Conservation (phyloP, 108 stramenopile species). For the Fragilariopsis cylindrus region DNA sequence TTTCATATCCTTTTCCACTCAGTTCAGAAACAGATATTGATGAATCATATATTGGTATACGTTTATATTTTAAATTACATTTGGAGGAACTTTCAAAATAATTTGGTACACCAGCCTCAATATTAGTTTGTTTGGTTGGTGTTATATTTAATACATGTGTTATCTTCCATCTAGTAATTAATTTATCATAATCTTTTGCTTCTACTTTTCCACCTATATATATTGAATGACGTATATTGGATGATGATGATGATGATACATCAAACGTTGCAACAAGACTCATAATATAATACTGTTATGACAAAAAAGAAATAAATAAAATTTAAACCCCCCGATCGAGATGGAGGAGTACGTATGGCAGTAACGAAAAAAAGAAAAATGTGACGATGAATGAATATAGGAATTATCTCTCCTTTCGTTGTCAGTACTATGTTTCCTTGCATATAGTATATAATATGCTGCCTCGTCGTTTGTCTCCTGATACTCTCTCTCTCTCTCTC, state of each 20-base stretch:
- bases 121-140: slow-evolving; percentile 59
- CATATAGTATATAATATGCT: no score
- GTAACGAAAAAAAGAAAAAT: no score
- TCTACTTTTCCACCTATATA: slow-evolving; percentile 6
- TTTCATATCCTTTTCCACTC: slow-evolving; percentile 30
- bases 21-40: slow-evolving; percentile 53
- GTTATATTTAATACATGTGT: slow-evolving; percentile 57
- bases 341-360: no score
- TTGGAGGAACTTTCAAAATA: slow-evolving; percentile 54
- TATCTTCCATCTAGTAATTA: not conserved
- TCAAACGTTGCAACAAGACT: slow-evolving; percentile 9
- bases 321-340: no score
- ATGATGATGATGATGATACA: not conserved
- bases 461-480: no score
- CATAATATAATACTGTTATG: not conserved
- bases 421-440: no score
- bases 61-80: slow-evolving; percentile 43
- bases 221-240: not conserved
- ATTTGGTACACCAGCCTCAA: slow-evolving; percentile 78
- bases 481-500: no score
- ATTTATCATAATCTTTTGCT: slow-evolving; percentile 7
- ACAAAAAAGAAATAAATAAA: no score
- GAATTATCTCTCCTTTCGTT: no score
- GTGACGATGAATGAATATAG: no score
- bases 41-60: slow-evolving; percentile 73